These are phyloP conservation scores for Brassica rapa DNA, from an alignment of 345 rosid species.

Conservation along the genomic window DNA sequence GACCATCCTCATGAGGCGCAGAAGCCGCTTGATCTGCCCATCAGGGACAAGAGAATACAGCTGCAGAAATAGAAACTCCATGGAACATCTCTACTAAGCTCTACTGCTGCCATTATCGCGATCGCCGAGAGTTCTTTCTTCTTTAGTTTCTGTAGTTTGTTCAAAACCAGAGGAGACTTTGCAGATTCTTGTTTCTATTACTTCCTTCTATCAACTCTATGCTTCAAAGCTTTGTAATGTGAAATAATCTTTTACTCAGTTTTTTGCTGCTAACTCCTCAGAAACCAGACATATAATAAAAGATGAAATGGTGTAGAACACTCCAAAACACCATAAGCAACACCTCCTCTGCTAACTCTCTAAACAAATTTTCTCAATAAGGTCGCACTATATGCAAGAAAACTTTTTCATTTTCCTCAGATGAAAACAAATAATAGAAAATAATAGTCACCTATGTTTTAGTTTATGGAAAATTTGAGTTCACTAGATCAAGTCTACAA, in stretches of 20 bases:
- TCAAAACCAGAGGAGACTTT: constrained; percentile 29
- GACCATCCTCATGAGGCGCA: constrained; percentile 96
- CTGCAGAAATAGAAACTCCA: constrained; percentile 40
- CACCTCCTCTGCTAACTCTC: not conserved
- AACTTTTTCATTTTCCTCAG: not conserved
- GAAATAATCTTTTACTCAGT: not conserved
- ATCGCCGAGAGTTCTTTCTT: too few relatives aligned
- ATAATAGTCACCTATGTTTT: not conserved
- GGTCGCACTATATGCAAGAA: not conserved
- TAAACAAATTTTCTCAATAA: not conserved
- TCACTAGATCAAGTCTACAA: not conserved
- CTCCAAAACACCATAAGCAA: not conserved
- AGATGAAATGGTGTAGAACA: too few relatives aligned
- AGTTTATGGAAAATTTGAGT: not conserved
- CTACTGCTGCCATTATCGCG: not conserved
- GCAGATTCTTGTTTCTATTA: constrained; percentile 35
- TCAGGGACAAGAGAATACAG: constrained; percentile 88
- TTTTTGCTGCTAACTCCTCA: not conserved
- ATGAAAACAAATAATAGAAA: not conserved
- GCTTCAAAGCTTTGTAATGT: constrained; percentile 22
- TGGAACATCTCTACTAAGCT: not conserved
- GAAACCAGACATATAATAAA: too few relatives aligned
- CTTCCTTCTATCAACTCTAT: constrained; percentile 24
- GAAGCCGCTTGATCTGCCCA: constrained; percentile 79
- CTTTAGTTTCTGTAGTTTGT: constrained; percentile 19